Percentiles rank a stretch among this genome's conserved stretches.
phyloP scores from a whole-genome alignment of 768 basidiomycete species.

The Cystobasidium onofrii region DNA sequence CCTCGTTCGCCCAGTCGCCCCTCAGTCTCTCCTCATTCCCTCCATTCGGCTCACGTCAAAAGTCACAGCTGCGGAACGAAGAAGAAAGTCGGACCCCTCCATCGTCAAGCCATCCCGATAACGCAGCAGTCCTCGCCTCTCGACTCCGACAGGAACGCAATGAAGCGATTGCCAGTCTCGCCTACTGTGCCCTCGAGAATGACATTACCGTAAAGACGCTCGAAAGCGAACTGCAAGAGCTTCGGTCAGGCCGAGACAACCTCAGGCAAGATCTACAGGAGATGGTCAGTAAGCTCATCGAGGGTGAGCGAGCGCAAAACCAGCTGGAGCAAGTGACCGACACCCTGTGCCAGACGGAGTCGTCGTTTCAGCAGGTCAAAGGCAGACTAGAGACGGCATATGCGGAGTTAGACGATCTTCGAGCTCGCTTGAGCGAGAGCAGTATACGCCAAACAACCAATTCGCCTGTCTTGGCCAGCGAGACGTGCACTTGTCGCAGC shows the following conservation, averaged over 20 bases:
- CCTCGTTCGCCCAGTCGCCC: background rate
- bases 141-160: slow-evolving; percentile 16
- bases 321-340: background rate
- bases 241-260: background rate
- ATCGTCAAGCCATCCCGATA: background rate
- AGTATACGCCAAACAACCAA: no score
- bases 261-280: background rate
- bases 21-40: background rate
- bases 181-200: slow-evolving; percentile 11
- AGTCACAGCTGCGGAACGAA: background rate
- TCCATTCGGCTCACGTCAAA: background rate
- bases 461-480: no score
- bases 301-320: background rate
- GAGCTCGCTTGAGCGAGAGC: background rate
- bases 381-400: background rate
- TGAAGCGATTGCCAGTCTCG: background rate
- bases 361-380: background rate
- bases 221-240: background rate
- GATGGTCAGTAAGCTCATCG: background rate
- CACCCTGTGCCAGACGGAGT: background rate
- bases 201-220: background rate
- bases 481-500: background rate
- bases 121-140: background rate
- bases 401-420: background rate
- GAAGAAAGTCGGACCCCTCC: background rate